A percentile compares a stretch with the other conserved stretches of the same genome.
phyloP scores from a whole-genome alignment of 2,329 filamentous ascomycete genomes.

The Magnaporthiopsis rhizophila region DNA sequence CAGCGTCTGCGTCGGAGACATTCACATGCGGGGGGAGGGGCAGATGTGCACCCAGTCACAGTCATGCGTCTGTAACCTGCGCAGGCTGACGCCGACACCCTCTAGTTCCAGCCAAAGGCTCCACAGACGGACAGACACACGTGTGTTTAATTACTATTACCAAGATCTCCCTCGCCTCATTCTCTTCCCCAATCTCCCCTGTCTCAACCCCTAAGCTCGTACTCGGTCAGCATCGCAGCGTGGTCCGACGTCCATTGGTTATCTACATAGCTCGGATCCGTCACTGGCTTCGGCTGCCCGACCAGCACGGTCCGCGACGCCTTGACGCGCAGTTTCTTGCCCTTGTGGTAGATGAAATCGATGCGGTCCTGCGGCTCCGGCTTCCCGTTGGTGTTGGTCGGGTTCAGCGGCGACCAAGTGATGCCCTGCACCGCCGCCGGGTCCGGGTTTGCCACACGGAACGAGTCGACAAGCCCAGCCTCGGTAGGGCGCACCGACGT shows the following conservation, averaged over 20 bases:
- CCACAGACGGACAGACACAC: no score
- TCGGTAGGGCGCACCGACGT: conserved; percentile 26
- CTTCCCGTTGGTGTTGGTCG: conserved; percentile 20
- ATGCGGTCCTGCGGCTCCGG: conserved; percentile 32
- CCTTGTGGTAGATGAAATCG: conserved; percentile 34
- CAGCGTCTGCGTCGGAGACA: no score
- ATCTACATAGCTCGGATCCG: conserved; percentile 23
- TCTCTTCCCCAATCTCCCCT: no score
- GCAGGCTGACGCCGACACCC: no score
- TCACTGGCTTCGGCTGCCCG: conserved; percentile 23
- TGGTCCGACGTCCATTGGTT: conserved; percentile 37
- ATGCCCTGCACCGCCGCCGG: conserved; percentile 23
- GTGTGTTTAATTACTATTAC: no score
- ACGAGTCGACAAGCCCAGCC: conserved; percentile 31
- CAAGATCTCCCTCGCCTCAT: no score
- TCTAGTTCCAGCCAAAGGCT: no score
- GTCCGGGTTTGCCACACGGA: conserved; percentile 27
- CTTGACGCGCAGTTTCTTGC: conserved; percentile 20
- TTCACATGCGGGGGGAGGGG: no score
- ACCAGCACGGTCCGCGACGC: conserved; percentile 24
- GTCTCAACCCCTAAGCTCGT: background rate
- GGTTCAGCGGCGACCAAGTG: conserved; percentile 33
- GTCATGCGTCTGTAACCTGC: no score
- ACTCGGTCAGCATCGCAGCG: conserved; percentile 9
- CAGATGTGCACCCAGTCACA: no score